phyloP scores from a whole-genome alignment of 345 rosid species.

The Aethionema arabicum region DNA sequence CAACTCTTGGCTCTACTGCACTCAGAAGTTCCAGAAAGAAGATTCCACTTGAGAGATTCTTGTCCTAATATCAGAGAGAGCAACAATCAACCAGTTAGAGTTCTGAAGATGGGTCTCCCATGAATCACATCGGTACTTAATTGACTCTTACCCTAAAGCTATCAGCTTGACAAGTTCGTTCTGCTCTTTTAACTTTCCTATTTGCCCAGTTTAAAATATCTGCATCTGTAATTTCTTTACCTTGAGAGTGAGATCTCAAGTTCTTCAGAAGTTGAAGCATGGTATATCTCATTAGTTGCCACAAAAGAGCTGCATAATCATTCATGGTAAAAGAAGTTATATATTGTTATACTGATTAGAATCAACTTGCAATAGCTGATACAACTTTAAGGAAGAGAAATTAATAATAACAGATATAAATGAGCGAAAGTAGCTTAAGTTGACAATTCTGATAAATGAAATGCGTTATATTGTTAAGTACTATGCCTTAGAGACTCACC shows the following conservation, averaged over 20 bases:
- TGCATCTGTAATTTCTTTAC: conserved; percentile 86
- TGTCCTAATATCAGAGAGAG: conserved; percentile 55
- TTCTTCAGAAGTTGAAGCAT: conserved; percentile 96
- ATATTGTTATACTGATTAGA: neutral
- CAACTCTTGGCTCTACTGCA: conserved; percentile 92
- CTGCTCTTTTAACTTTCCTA: conserved; percentile 73
- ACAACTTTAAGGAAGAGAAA: neutral
- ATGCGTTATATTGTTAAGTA: neutral
- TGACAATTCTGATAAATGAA: conserved; percentile 13
- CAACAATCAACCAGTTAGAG: conserved; percentile 25
- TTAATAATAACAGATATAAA: conserved; percentile 3
- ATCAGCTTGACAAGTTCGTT: conserved; percentile 69
- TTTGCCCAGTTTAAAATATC: conserved; percentile 94
- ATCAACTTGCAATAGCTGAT: neutral
- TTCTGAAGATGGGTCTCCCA: conserved; percentile 12
- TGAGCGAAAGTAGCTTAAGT: conserved; percentile 2
- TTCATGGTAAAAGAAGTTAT: conserved; percentile 21
- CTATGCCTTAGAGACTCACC: conserved; percentile 28
- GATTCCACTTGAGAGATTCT: conserved; percentile 65
- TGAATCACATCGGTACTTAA: neutral
- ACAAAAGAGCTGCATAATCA: conserved; percentile 63
- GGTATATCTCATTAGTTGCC: conserved; percentile 97
- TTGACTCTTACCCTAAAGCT: conserved; percentile 77
- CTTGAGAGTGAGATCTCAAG: conserved; percentile 84
- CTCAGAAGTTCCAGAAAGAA: conserved; percentile 92